Evolutionary conservation across 2,329 filamentous ascomycete genomes (phyloP).

Genomic region (Mycosphaerella arachidis): DNA sequence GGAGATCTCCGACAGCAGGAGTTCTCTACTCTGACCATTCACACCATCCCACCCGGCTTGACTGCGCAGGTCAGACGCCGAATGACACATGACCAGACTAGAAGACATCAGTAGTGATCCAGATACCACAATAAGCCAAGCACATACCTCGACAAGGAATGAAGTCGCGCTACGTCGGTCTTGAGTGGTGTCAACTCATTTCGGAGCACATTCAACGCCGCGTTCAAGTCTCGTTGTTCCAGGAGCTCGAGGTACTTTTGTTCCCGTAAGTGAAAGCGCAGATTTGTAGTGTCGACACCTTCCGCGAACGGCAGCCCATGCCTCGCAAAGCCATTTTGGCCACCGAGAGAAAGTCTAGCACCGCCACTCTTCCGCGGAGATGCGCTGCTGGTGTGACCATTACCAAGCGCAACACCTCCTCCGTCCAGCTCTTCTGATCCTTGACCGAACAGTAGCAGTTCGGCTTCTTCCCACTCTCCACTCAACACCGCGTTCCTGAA

Average conservation of each 20-base stretch:
- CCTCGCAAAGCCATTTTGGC: slow-evolving; percentile 24
- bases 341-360: slow-evolving; percentile 23
- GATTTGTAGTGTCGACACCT: slow-evolving; percentile 68
- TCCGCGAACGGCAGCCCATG: slow-evolving; percentile 67
- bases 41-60: slow-evolving; percentile 85
- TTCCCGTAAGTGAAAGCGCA: slow-evolving; percentile 84
- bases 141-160: slow-evolving; percentile 69
- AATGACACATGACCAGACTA: slow-evolving; percentile 83
- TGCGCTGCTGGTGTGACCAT: slow-evolving; percentile 19
- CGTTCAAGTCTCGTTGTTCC: slow-evolving; percentile 67
- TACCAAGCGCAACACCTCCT: slow-evolving; percentile 39
- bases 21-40: slow-evolving; percentile 65
- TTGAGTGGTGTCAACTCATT: slow-evolving; percentile 82
- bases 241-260: slow-evolving; percentile 93
- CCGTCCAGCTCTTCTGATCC: slow-evolving; percentile 36
- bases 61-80: slow-evolving; percentile 67
- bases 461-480: slow-evolving; percentile 81
- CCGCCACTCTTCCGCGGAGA: slow-evolving; percentile 21
- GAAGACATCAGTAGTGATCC: slow-evolving; percentile 20
- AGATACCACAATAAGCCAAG: background rate
- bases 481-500: slow-evolving; percentile 76
- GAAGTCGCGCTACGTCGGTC: slow-evolving; percentile 70
- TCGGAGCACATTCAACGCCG: slow-evolving; percentile 77
- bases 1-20: slow-evolving; percentile 75
- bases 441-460: slow-evolving; percentile 66